These are phyloP conservation scores for Colletotrichum agaves DNA, from an alignment of 2,329 filamentous ascomycete species.

Conservation along the genomic window DNA sequence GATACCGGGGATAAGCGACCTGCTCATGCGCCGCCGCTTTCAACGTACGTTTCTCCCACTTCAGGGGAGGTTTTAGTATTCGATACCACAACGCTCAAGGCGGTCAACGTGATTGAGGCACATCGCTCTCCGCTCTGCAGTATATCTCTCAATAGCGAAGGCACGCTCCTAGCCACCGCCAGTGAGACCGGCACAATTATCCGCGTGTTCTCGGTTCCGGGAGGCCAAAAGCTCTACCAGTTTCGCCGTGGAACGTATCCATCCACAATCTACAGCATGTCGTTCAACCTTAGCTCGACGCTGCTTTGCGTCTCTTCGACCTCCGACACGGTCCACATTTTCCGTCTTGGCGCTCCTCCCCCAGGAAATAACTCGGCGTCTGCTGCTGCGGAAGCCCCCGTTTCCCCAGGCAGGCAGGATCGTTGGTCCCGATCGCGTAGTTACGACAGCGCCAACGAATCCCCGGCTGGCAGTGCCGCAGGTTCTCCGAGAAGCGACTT, in stretches of 20 bases:
- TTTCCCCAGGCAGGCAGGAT: slow-evolving; percentile 55
- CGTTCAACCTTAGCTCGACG: slow-evolving; percentile 94
- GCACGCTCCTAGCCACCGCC: slow-evolving; percentile 90
- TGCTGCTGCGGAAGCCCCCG: slow-evolving; percentile 49
- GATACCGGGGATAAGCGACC: slow-evolving; percentile 70
- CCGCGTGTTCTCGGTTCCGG: slow-evolving; percentile 91
- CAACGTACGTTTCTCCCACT: slow-evolving; percentile 82
- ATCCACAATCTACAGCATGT: slow-evolving; percentile 97
- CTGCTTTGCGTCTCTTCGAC: slow-evolving; percentile 95
- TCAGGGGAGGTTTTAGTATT: slow-evolving; percentile 94
- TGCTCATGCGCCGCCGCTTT: slow-evolving; percentile 84
- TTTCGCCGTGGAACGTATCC: slow-evolving; percentile 96
- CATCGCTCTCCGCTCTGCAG: slow-evolving; percentile 92
- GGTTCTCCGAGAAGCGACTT: slow-evolving; percentile 61
- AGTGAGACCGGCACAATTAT: slow-evolving; percentile 99
- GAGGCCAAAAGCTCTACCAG: slow-evolving; percentile 92
- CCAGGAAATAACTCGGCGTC: slow-evolving; percentile 47
- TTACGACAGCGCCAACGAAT: slow-evolving; percentile 67
- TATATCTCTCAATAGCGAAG: slow-evolving; percentile 91
- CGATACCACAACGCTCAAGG: slow-evolving; percentile 88
- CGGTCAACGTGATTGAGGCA: slow-evolving; percentile 94
- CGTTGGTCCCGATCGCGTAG: slow-evolving; percentile 65
- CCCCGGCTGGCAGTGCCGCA: slow-evolving; percentile 53
- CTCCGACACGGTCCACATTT: slow-evolving; percentile 96
- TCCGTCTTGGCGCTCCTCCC: slow-evolving; percentile 74